Evolutionary conservation across 345 rosid species (phyloP).

Genomic region (Theobroma cacao): DNA sequence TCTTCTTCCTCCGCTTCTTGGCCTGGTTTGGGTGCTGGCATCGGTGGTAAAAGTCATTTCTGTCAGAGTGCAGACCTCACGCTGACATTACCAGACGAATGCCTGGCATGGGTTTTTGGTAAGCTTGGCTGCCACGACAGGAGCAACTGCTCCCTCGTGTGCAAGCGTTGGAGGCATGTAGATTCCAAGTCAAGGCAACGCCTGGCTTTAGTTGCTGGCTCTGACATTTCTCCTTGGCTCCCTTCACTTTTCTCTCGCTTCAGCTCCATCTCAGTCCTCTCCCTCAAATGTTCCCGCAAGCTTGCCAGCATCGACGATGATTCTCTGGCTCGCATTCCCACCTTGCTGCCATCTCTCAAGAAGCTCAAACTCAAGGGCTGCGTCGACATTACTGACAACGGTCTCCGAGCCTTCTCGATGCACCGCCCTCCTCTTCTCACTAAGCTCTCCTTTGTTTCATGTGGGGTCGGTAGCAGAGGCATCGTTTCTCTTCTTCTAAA

Average conservation of each 20-base stretch:
- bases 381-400: conserved; percentile 34
- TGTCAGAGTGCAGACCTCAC: background rate
- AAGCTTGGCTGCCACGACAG: conserved; percentile 5
- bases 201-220: no score
- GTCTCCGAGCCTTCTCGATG: conserved; percentile 29
- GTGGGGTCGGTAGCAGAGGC: conserved; percentile 35
- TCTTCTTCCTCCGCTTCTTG: conserved; percentile 21
- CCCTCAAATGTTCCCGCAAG: conserved; percentile 50
- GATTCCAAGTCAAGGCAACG: conserved; percentile 13
- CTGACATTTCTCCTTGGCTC: no score
- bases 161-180: conserved; percentile 7
- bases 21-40: conserved; percentile 37
- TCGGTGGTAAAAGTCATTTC: conserved; percentile 23
- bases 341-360: conserved; percentile 25
- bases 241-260: conserved; percentile 39
- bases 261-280: conserved; percentile 33
- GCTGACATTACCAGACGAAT: background rate
- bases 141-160: conserved; percentile 9
- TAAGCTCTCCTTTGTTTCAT: conserved; percentile 35
- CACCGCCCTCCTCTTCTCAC: conserved; percentile 24
- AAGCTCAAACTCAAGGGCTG: conserved; percentile 48
- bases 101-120: background rate
- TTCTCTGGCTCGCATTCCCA: conserved; percentile 22
- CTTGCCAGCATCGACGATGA: conserved; percentile 32
- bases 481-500: conserved; percentile 31